Evolutionary conservation across 2,329 filamentous ascomycete genomes (phyloP), one percentile per base, ranked within the genome.

Genomic region (Tolypocladium amazonense): DNA sequence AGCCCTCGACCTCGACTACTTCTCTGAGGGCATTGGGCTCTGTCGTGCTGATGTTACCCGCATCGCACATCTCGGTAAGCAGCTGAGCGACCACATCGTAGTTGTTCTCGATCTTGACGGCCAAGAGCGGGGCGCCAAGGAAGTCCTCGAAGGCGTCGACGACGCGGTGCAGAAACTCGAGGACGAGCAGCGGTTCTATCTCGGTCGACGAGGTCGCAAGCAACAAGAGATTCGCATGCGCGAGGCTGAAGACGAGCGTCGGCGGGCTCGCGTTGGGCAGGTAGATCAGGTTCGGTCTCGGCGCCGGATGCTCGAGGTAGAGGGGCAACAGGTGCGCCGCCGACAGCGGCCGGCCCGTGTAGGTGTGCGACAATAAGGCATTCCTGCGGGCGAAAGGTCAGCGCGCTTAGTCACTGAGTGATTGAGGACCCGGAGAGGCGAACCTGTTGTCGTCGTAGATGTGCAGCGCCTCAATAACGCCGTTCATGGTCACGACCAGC

Each of bases 361-460:
- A 99, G 71, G 86, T 87, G 75, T 97, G 93, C 66, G 93, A 90
- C 70, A 99, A 85, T 67, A 97, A 85, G 65, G 89, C 85, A 69
- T 84, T 88, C 76, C 92, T 96, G 66, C 47, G 56, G 30, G n/a
- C n/a, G 43, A 63, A 68, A 57, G 43, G 56, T 38, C 41, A 50
- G 33, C 20, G 58, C 60, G 62, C 30, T 39, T 27, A 23, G 14
- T 5, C n/a, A n/a, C n/a, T n/a, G n/a, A 12, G 30, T 38, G 18
- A 37, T 41, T 41, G 20, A 23, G 55, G 60, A 14, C 18, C 23
- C 8, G 9, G 43, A 35, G 47, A 57, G 23, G 57, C 82, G 70
- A 78, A 96, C 92, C 92, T 91, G 77, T 92, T 86, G 79, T 97
- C 92, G 83, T 97, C 92, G 75, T 89, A 97, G 73, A 99, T 92